Conservation (phyloP, 176 grass and related monocot genomes). For the Avena insularis region DNA sequence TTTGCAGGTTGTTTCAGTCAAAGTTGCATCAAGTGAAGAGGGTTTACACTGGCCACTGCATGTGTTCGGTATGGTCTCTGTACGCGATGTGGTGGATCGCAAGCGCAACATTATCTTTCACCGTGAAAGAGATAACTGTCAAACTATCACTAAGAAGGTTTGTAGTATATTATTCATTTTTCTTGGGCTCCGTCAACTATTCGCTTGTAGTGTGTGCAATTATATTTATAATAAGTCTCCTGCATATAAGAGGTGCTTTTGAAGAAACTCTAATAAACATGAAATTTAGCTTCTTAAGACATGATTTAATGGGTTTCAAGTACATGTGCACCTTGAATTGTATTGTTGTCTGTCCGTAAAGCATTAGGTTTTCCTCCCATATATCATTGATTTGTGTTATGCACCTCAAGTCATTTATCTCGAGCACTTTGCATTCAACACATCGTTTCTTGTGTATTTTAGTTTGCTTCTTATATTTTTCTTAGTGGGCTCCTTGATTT, state of each 20-base stretch:
- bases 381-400: neutral
- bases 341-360: neutral
- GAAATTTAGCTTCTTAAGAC: neutral
- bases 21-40: neutral
- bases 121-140: neutral
- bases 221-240: too few species aligned
- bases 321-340: neutral
- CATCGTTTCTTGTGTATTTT: neutral
- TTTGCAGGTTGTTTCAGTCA: neutral
- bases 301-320: neutral
- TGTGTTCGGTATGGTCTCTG: neutral
- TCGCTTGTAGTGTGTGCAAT: neutral
- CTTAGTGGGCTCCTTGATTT: neutral
- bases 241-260: neutral
- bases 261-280: neutral
- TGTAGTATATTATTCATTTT: neutral
- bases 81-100: neutral
- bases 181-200: neutral
- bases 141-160: neutral
- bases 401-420: neutral
- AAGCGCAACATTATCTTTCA: constrained; percentile 4
- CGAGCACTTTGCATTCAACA: neutral
- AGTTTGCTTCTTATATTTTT: neutral
- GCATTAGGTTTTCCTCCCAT: neutral
- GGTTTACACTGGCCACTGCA: neutral